phyloP scores from a whole-genome alignment of 2,329 filamentous ascomycete species.

The Aspergillus calidoustus region DNA sequence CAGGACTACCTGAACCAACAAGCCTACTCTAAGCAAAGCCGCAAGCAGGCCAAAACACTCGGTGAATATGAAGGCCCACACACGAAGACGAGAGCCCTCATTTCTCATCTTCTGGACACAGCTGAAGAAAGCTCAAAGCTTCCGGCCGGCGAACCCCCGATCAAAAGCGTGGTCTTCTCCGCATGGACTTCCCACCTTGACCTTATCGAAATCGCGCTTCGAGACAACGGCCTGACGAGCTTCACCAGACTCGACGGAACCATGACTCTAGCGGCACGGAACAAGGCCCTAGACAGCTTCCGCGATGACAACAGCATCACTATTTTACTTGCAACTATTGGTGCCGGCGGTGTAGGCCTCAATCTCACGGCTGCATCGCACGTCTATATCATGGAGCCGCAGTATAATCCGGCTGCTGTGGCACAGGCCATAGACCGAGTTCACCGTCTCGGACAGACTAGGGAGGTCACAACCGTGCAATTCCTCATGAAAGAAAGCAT shows the following conservation, averaged over 20 bases:
- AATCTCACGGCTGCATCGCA: conserved; percentile 85
- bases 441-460: conserved; percentile 85
- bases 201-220: conserved; percentile 82
- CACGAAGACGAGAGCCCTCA: conserved; percentile 84
- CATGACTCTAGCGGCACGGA: conserved; percentile 77
- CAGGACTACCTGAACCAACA: conserved; percentile 57
- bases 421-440: conserved; percentile 94
- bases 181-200: conserved; percentile 96
- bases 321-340: conserved; percentile 89
- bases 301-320: conserved; percentile 71
- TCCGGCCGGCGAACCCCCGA: conserved; percentile 67
- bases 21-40: conserved; percentile 58
- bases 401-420: conserved; percentile 95
- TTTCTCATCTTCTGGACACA: conserved; percentile 72
- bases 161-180: conserved; percentile 94
- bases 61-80: conserved; percentile 81
- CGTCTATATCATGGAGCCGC: conserved; percentile 97
- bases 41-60: conserved; percentile 63
- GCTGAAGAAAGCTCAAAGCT: conserved; percentile 58
- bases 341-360: conserved; percentile 86
- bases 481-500: conserved; percentile 92
- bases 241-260: conserved; percentile 87
- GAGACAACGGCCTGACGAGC: conserved; percentile 56
- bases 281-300: conserved; percentile 76
- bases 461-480: conserved; percentile 83